These are phyloP conservation scores for Fusarium udum DNA, from an alignment of 2,329 filamentous ascomycete genomes.

Conservation along the genomic window DNA sequence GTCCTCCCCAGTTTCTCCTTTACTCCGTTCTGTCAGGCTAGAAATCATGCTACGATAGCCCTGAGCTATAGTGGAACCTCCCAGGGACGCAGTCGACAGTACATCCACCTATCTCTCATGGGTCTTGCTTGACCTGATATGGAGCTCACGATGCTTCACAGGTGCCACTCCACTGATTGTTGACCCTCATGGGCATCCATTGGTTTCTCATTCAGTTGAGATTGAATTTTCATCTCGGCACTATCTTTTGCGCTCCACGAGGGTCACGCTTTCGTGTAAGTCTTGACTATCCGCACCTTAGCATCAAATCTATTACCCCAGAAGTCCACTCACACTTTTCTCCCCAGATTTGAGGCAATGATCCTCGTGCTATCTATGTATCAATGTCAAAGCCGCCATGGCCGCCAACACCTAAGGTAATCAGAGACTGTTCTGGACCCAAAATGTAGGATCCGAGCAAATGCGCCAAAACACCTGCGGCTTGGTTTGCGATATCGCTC, in stretches of 20 bases:
- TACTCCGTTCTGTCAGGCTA: slow-evolving; percentile 31
- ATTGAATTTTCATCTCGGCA: slow-evolving; percentile 30
- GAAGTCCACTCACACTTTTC: slow-evolving; percentile 41
- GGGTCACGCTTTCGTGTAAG: slow-evolving; percentile 1
- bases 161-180: slow-evolving; percentile 14
- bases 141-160: slow-evolving; percentile 42
- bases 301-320: slow-evolving; percentile 34
- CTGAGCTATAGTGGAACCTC: slow-evolving; percentile 33
- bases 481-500: slow-evolving; percentile 21
- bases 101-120: slow-evolving; percentile 11
- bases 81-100: not conserved
- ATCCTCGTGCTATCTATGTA: slow-evolving; percentile 7
- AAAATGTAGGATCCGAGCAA: slow-evolving; percentile 3
- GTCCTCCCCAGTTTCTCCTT: slow-evolving; percentile 34
- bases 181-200: slow-evolving; percentile 9
- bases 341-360: slow-evolving; percentile 31
- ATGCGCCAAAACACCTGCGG: slow-evolving; percentile 1
- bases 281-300: not conserved
- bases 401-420: not conserved
- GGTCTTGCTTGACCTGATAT: slow-evolving; percentile 26
- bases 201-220: slow-evolving; percentile 23
- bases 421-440: slow-evolving; percentile 13
- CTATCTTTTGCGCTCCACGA: slow-evolving; percentile 12
- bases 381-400: slow-evolving; percentile 5
- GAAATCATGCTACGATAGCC: slow-evolving; percentile 32